Evolutionary conservation across 139 green algal genomes (phyloP), one percentile per base, ranked within the genome.

Genomic region (Volvox reticuliferus): DNA sequence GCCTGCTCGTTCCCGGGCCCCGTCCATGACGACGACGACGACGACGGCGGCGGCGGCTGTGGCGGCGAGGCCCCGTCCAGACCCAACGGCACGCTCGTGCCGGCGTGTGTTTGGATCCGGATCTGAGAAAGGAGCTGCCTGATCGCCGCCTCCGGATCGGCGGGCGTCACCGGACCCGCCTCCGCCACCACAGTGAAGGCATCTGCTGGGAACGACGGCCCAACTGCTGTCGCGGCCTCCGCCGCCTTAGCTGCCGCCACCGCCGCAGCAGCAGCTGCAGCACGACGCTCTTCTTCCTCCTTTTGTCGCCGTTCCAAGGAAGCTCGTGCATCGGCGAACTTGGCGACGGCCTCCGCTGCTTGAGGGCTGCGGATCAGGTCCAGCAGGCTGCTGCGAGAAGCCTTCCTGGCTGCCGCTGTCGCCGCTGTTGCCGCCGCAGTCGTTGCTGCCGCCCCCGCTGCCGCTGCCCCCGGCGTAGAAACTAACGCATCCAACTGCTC

Each of bases 331-430:
- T 12, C 28, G 33, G 61, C 76, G 61, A 91, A 85, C 87, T 63
- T 79, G 32, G 55, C 76, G 19, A 36, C 75, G 17, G 85, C 71
- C 44, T 75, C 26, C 76, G 12, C 0, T 3, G 87, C 87, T 36
- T 44, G 18, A 33, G 26, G 78, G 21, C 87, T 91, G 76, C 87
- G 75, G 32, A 91, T 50, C 26, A 84, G 50, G 36, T 86, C 75
- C 62, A 91, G 62, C 32, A 91, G 24, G 0, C 68, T 19, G 28
- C 22, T 13, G 5, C 36, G 63, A 12, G 3, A 24, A 21, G 22
- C 75, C 30, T 36, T 37, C 14, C 26, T 33, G 22, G 62, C 63
- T 33, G 82, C 50, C 79, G 79, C 24, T 1, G 79, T 44, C 6
- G 78, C 20, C 28, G 6, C 78, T 24, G 78, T 55, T 55, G 44